phyloP scores from a whole-genome alignment of 306 rosid genomes.

The Ormosia semicastrata region DNA sequence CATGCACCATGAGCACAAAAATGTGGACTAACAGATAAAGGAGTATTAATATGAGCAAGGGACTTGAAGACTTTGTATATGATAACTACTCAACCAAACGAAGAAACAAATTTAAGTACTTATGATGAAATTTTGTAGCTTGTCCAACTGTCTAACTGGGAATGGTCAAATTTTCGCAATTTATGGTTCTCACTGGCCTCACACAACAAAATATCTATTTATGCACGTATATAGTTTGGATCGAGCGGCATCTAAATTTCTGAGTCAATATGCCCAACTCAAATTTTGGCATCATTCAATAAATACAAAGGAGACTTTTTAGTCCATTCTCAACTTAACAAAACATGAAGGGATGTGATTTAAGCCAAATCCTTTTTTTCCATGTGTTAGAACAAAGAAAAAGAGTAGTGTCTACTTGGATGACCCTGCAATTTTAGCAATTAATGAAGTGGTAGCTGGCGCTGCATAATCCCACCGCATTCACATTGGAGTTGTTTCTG shows the following conservation, averaged over 20 bases:
- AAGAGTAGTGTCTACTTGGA: background rate
- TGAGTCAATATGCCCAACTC: background rate
- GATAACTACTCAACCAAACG: background rate
- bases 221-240: background rate
- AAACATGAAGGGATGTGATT: background rate
- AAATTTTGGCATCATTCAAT: background rate
- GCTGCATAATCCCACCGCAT: background rate
- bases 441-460: background rate
- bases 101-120: background rate
- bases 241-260: background rate
- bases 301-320: conserved; percentile 18
- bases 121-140: background rate
- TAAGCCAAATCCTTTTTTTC: background rate
- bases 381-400: background rate
- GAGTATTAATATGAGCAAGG: background rate
- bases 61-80: background rate
- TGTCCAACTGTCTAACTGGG: background rate
- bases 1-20: background rate
- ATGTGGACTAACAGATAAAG: background rate
- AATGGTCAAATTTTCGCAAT: conserved; percentile 11
- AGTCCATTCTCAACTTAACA: background rate
- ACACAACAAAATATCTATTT: background rate
- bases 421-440: background rate
- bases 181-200: background rate
- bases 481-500: background rate